Base-by-base conservation (phyloP, 2,329 filamentous ascomycete genomes). In the Colletotrichum sublineola region DNA sequence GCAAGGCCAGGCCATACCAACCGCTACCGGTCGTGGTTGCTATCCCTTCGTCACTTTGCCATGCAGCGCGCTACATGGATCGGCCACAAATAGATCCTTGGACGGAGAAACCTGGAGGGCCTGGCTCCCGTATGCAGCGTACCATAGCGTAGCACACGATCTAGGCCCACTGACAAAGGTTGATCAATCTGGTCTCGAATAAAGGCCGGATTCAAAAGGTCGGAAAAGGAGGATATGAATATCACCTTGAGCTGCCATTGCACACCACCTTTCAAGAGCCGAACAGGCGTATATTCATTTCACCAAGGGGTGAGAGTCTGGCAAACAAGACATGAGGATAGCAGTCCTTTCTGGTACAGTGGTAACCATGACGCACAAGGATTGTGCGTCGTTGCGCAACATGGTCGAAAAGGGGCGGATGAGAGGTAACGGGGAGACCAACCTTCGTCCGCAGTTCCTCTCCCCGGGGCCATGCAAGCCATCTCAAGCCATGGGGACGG, bases 111-210 rank as follows among this genome's bases (percentile, higher is more conserved):
- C 15, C 1, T 14, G 36, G 50, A 68, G 36, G 31, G 46, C 29
- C 33, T 31, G n/a, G 52, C n/a, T 58, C 65, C 52, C 46, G 53
- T 53, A 38, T 60, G 65, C 60, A 33, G 53, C 69, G 46, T 50
- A 46, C 11, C 65, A 20, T 55, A 44, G 12, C 11, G n/a, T 33
- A 52, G 11, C 50, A 53, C 50, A 68, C 57, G 29, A 46, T 42
- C 53, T 36, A 14, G 58, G 44, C n/a, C 68, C 20, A 52, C 29
- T 63, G 63, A n/a, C 3, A 60, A 11, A 46, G 38, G 36, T 15
- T 3, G 29, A 29, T 11, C 5, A 14, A n/a, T 14, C 1, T 24
- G 20, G 52, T 31, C n/a, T 24, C 31, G n/a, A 67, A 46, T 31
- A 42, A 31, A 55, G 62, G 20, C 6, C 56, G 40, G 33, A 42